Base-by-base conservation (phyloP, 257 asterid species). In the Forsythia viridissima region DNA sequence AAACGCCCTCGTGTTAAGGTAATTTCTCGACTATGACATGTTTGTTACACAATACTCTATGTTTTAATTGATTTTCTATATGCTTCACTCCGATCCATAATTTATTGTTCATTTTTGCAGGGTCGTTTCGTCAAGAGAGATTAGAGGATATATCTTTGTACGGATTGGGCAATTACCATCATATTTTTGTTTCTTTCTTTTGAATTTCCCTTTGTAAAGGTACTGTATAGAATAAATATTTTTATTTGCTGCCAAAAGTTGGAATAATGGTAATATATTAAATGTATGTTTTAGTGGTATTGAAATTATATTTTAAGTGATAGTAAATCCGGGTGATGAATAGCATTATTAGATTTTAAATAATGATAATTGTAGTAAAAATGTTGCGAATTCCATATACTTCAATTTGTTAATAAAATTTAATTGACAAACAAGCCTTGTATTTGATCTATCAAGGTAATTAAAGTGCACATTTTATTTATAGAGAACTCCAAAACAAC, bases 1-100 rank as follows among this genome's bases (percentile, higher is more conserved):
- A 94, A 92, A 52, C 97, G 98, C 55, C 98, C 98, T 70, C 97
- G 98, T n/a, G 70, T 91, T 59, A 94, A 94, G 98, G 98, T 93
- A 80, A 3, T 30, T 5, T 7, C n/a, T 15, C 13, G 11, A 21
- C 9, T 65, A 5, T 21, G 4, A 6, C 1, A 30, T 30, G 34
- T 30, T 30, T 30, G 34, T 1, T 30, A 30, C 1, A 30, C 34
- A 30, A 1, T 30, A 30, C 34, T 30, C 34, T 30, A 1, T 30
- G 0, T 30, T 30, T 1, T 1, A 30, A 30, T 40, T 41, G 2
- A 8, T 9, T 37, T 4, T 16, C 6, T 48, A 11, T 4, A 18
- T 55, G 40, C 21, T 43, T 3, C 3, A 30, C 34, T 30, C 34
- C 1, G 34, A 30, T 1, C 1, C 34, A 30, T 30, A 41, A 12